These are phyloP conservation scores for Cercospora berteroae DNA, from an alignment of 2,329 filamentous ascomycete genomes.

Conservation along the genomic window DNA sequence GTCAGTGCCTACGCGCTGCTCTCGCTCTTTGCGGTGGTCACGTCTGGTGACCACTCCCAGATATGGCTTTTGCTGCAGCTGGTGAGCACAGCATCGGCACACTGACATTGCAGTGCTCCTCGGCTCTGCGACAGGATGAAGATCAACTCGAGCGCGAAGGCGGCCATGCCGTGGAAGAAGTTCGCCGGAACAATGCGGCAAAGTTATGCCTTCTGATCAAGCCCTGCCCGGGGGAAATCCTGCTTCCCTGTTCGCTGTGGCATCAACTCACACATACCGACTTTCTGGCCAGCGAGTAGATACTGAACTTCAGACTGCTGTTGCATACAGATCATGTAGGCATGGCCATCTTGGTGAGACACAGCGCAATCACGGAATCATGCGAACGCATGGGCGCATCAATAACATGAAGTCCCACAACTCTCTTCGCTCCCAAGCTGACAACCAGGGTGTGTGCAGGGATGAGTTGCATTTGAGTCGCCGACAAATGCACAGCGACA, in stretches of 20 bases:
- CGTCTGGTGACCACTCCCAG: neutral
- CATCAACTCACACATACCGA: neutral
- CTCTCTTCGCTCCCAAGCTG: neutral
- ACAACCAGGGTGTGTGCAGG: neutral
- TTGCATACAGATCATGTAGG: neutral
- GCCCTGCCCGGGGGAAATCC: neutral
- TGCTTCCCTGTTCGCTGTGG: neutral
- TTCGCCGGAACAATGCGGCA: neutral
- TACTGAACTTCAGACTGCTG: neutral
- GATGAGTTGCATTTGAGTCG: neutral
- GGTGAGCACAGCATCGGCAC: neutral
- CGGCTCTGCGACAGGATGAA: neutral
- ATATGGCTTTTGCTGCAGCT: neutral
- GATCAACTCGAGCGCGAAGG: neutral
- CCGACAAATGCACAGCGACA: neutral
- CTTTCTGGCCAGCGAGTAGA: neutral
- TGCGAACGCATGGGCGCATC: neutral
- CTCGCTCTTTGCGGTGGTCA: neutral
- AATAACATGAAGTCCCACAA: neutral
- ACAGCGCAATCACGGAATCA: neutral
- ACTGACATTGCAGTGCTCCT: neutral
- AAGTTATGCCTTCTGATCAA: neutral
- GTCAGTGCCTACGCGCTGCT: neutral
- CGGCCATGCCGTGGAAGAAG: neutral
- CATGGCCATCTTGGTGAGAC: neutral